Base-by-base conservation (phyloP, 2,329 filamentous ascomycete genomes). In the Neonectria faginata region DNA sequence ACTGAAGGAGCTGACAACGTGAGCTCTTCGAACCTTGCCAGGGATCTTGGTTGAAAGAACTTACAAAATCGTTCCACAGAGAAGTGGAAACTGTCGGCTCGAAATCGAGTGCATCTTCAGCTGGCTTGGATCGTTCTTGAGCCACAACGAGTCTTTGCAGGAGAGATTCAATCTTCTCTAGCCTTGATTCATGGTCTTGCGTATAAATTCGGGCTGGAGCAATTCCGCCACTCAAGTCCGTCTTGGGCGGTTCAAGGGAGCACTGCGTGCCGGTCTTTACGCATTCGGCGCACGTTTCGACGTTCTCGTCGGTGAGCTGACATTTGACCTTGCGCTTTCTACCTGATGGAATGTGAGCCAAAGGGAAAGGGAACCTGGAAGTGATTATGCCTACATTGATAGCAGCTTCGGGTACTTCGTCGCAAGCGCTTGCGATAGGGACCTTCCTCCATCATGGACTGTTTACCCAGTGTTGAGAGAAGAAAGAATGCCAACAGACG, bases 241-340 rank as follows among this genome's bases (percentile, higher is more conserved):
- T 8, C 2, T 65, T 56, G 1, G 62, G 57, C 10, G 53, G 27
- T 16, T 67, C 59, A 4, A 63, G 42, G 14, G 57, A 66, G 50
- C 66, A 67, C 31, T 44, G 51, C 11, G 53, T 65, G 5, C 60
- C 60, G 4, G 31, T 67, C 53, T 65, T 67, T 6, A 61, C 12
- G 53, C 62, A 67, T 22, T 66, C 59, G 12, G 66, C 62, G 60
- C 66, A 67, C 6, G 50, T 53, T 12, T 63, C 48, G 20, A 65
- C 57, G 27, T 52, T 27, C 53, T 65, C 56, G 10, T 62, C 63
- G 29, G 62, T 66, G 60, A 67, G 66, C 39, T 67, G 66, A 18
- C 66, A 67, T 10, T 66, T 67, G 51, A 67, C 66, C 51, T 67
- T 67, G 48, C 66, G 66, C 48, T 65, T 63, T 58, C 66, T 58